These are phyloP conservation scores for Starmera quercuum DNA, from an alignment of 805 yeast species.

Conservation along the genomic window DNA sequence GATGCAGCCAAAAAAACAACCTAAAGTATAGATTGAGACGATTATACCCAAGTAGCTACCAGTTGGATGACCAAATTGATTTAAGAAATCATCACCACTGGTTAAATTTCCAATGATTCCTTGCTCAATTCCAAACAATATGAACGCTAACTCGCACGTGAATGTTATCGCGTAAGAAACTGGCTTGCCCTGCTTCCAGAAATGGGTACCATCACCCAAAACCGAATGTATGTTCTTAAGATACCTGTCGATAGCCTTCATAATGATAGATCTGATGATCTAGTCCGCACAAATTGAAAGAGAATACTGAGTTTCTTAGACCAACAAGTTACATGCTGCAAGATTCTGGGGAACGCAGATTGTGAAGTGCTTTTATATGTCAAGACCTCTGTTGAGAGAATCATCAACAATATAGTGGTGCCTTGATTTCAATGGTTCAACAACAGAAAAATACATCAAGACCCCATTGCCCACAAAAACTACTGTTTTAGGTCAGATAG, in stretches of 20 bases:
- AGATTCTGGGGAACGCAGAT: too few relatives aligned
- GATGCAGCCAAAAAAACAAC: conserved; percentile 21
- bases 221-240: not conserved
- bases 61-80: not conserved
- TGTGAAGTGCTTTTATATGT: too few relatives aligned
- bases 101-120: conserved; percentile 1
- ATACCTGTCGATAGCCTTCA: not conserved
- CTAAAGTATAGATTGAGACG: conserved; percentile 19
- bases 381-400: too few relatives aligned
- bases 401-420: too few relatives aligned
- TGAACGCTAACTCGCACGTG: conserved; percentile 1
- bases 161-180: conserved; percentile 1
- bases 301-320: too few relatives aligned
- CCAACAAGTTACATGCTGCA: too few relatives aligned
- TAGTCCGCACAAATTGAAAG: too few relatives aligned
- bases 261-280: too few relatives aligned
- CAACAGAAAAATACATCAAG: too few relatives aligned
- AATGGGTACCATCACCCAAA: not conserved
- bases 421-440: too few relatives aligned
- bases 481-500: not conserved
- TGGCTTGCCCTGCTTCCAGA: conserved; percentile 1
- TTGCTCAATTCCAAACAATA: conserved; percentile 1
- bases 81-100: conserved; percentile 1
- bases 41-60: conserved; percentile 19
- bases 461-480: not conserved